Conservation (phyloP, 164 flowering plant species). For the Tetrastigma voinierianum region DNA sequence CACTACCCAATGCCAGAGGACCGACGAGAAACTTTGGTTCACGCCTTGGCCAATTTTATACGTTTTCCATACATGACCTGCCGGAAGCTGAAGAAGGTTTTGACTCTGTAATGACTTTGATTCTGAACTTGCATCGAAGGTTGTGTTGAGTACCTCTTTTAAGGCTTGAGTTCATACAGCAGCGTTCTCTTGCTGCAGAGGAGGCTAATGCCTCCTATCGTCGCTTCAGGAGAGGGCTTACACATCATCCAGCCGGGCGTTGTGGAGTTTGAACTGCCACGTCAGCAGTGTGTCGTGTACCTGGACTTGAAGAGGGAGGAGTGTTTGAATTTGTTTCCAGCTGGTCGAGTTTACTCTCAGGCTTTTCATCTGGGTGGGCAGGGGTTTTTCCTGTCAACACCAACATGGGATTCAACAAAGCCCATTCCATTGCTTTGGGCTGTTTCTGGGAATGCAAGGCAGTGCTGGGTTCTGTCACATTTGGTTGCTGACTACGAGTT, state of each 20-base stretch:
- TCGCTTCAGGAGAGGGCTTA: conserved; percentile 46
- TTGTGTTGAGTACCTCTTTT: conserved; percentile 56
- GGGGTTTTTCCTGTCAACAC: conserved; percentile 56
- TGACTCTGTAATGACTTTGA: conserved; percentile 47
- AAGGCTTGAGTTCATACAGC: conserved; percentile 48
- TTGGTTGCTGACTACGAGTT: conserved; percentile 53
- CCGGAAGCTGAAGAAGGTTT: conserved; percentile 43
- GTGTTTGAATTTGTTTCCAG: conserved; percentile 42
- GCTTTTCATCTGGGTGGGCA: conserved; percentile 60
- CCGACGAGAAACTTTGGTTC: conserved; percentile 31
- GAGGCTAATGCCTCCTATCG: conserved; percentile 21
- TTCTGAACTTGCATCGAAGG: conserved; percentile 34
- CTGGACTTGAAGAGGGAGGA: conserved; percentile 56
- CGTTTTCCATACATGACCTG: conserved; percentile 53
- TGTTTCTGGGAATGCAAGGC: conserved; percentile 59
- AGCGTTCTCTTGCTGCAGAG: conserved; percentile 35
- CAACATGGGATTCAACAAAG: conserved; percentile 61
- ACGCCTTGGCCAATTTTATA: conserved; percentile 35
- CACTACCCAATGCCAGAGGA: conserved; percentile 42
- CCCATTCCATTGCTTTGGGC: conserved; percentile 52
- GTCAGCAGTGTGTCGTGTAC: conserved; percentile 54
- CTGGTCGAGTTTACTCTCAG: conserved; percentile 54
- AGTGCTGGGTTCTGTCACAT: conserved; percentile 43
- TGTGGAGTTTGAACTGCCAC: conserved; percentile 50
- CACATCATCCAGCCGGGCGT: conserved; percentile 53